Evolutionary conservation across 2,329 filamentous ascomycete species (phyloP), one percentile per base, ranked within the genome.

Genomic region (Bipolaris zeicola): DNA sequence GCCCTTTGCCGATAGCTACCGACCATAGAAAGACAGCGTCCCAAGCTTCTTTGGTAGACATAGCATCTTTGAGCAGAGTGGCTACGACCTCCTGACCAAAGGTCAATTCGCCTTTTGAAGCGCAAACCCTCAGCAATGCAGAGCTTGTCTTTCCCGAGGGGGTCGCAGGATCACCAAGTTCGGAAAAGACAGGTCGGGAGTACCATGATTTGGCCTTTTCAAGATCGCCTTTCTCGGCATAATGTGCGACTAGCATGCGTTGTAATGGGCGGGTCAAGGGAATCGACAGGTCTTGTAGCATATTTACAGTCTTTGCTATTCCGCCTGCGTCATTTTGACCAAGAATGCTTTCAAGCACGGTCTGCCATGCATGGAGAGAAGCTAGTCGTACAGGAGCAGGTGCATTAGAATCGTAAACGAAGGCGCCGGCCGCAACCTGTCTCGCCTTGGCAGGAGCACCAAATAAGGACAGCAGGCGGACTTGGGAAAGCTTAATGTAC

Each of bases 11-110:
- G 52, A 87, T 84, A 6, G 89, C 83, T 11, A 90, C 87, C 28
- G 91, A 88, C 87, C 89, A 93, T 50, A 91, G 85, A 41, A 95
- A 83, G 11, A 91, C 80, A 11, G 88, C 82, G 68, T 95, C 89
- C 87, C 90, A 92, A 20, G 83, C 83, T 31, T 81, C 75, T 60
- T 88, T 86, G 36, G 62, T 58, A 0, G 65, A 70, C 41, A 63
- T 64, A 1, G 55, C 49, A 22, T 55, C 57, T 48, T 70, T 70
- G 1, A 77, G 64, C 41, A 82, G 60, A 11, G 73, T 75, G 16
- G 69, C 63, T 11, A 76, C 65, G 1, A 74, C 56, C 84, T 81
- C 51, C 84, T 80, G 50, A 10, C 73, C 73, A 49, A 68, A 75
- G 0, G 60, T 42, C 7, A 69, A 50, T 50, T 76, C 71, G n/a